phyloP scores from a whole-genome alignment of 1,284 basidiomycete genomes.

The Quambalaria eucalypti region DNA sequence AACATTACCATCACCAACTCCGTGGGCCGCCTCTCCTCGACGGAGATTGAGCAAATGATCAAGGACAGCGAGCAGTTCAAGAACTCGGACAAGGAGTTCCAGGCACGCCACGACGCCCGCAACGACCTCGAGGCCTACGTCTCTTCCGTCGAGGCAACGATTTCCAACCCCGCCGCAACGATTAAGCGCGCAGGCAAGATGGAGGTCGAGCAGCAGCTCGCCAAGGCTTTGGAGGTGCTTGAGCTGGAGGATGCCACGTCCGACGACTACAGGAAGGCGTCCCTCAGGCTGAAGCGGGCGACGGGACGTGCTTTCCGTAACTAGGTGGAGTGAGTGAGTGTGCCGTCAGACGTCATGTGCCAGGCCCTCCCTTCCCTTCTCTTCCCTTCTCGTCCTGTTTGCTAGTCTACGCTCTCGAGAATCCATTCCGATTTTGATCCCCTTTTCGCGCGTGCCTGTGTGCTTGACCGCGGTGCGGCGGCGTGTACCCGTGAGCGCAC shows the following conservation, averaged over 20 bases:
- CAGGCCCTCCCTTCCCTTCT: too few species aligned
- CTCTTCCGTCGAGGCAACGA: slow-evolving; percentile 44
- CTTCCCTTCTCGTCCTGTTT: too few species aligned
- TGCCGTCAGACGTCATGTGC: too few species aligned
- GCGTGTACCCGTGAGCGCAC: too few species aligned
- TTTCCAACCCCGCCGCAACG: slow-evolving; percentile 42
- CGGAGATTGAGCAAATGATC: slow-evolving; percentile 48
- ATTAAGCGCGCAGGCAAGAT: slow-evolving; percentile 45
- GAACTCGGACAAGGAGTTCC: slow-evolving; percentile 47
- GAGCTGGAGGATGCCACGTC: slow-evolving; percentile 43
- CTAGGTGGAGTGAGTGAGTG: neutral
- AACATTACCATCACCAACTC: slow-evolving; percentile 48
- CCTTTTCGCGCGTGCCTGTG: too few species aligned
- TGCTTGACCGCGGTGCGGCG: too few species aligned
- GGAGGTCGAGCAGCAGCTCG: slow-evolving; percentile 46
- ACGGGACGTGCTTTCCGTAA: neutral
- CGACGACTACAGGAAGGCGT: slow-evolving; percentile 44
- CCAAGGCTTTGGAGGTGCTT: slow-evolving; percentile 46
- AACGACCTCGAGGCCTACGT: slow-evolving; percentile 47
- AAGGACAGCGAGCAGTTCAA: slow-evolving; percentile 47
- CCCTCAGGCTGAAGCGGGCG: slow-evolving; percentile 40
- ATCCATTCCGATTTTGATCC: too few species aligned
- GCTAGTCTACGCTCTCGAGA: too few species aligned
- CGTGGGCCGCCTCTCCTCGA: slow-evolving; percentile 42
- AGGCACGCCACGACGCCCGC: slow-evolving; percentile 45